A percentile compares a stretch with the other conserved stretches of the same genome.
These are phyloP conservation scores for Hypomontagnella monticulosa DNA, from an alignment of 495 filamentous ascomycete species.

Conservation along the genomic window DNA sequence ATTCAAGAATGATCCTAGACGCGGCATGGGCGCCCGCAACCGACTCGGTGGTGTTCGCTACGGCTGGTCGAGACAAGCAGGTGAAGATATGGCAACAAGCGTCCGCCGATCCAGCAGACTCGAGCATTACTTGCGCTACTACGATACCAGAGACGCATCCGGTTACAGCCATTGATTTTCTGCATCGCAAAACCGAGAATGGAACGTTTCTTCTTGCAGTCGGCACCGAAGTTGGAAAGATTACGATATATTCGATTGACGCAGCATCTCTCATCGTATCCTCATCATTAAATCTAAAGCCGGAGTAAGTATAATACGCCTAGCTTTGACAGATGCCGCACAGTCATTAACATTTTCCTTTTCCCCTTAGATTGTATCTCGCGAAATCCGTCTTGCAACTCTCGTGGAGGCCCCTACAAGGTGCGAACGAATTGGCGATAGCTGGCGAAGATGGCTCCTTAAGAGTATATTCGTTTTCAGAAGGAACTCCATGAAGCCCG, in stretches of 20 bases:
- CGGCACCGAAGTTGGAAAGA: conserved; percentile 68
- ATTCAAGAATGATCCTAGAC: conserved; percentile 89
- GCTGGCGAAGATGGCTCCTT: conserved; percentile 86
- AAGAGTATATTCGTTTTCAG: conserved; percentile 70
- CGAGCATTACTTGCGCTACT: conserved; percentile 55
- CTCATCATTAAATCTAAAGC: conserved; percentile 55
- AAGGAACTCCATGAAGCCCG: conserved; percentile 23
- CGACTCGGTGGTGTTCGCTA: conserved; percentile 70
- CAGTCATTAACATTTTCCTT: background rate
- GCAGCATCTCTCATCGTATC: conserved; percentile 55
- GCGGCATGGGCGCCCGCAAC: conserved; percentile 76
- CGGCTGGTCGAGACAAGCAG: conserved; percentile 85
- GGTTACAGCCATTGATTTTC: conserved; percentile 82
- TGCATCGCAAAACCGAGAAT: conserved; percentile 47
- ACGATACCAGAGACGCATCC: conserved; percentile 66
- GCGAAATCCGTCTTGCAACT: conserved; percentile 79
- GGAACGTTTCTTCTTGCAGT: conserved; percentile 68
- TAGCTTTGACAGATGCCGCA: conserved; percentile 16
- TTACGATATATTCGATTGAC: conserved; percentile 57
- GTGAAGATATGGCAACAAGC: conserved; percentile 77
- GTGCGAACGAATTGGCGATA: conserved; percentile 70
- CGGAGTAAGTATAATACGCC: conserved; percentile 45
- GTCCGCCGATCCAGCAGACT: conserved; percentile 33
- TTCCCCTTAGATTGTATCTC: conserved; percentile 59
- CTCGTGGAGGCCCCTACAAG: conserved; percentile 72